phyloP scores from a whole-genome alignment of 495 filamentous ascomycete genomes.

The Mytilinidion resinicola region DNA sequence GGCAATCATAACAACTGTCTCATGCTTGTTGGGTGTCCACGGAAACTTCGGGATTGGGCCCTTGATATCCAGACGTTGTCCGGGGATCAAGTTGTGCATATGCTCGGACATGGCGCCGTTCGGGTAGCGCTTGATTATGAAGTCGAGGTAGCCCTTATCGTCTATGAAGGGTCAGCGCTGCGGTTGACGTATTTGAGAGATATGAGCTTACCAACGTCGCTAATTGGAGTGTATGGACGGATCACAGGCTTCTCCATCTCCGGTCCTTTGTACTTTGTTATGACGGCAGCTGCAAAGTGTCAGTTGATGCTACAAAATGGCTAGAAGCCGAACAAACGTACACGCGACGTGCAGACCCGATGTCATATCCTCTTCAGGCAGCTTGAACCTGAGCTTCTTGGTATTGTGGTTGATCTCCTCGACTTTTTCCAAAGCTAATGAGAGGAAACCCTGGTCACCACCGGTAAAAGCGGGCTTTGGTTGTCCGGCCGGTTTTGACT shows the following conservation, averaged over 20 bases:
- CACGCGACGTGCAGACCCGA: slow-evolving; percentile 75
- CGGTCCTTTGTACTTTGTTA: slow-evolving; percentile 78
- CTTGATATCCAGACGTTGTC: slow-evolving; percentile 81
- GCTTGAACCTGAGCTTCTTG: slow-evolving; percentile 75
- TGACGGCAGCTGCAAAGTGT: slow-evolving; percentile 54
- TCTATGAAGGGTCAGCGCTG: slow-evolving; percentile 39
- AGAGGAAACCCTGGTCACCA: slow-evolving; percentile 78
- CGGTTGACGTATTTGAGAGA: not conserved
- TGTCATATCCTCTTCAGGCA: slow-evolving; percentile 76
- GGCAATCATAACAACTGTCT: slow-evolving; percentile 85
- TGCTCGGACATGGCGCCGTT: slow-evolving; percentile 86
- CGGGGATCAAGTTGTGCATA: slow-evolving; percentile 72
- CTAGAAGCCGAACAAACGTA: slow-evolving; percentile 30
- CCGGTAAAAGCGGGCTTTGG: slow-evolving; percentile 64
- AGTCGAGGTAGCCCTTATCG: slow-evolving; percentile 70
- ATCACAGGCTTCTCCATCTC: slow-evolving; percentile 76
- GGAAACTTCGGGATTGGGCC: slow-evolving; percentile 92
- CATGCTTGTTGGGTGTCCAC: slow-evolving; percentile 89
- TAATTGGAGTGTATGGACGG: slow-evolving; percentile 87
- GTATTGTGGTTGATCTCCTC: slow-evolving; percentile 81
- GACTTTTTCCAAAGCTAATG: slow-evolving; percentile 70
- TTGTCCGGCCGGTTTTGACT: slow-evolving; percentile 11
- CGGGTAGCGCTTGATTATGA: slow-evolving; percentile 86
- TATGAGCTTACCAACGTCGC: slow-evolving; percentile 63
- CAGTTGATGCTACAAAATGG: not conserved